A percentile compares a stretch with the other conserved stretches of the same genome.
These are phyloP conservation scores for Acacia pycnantha DNA, from an alignment of 331 rosid genomes.

Conservation along the genomic window DNA sequence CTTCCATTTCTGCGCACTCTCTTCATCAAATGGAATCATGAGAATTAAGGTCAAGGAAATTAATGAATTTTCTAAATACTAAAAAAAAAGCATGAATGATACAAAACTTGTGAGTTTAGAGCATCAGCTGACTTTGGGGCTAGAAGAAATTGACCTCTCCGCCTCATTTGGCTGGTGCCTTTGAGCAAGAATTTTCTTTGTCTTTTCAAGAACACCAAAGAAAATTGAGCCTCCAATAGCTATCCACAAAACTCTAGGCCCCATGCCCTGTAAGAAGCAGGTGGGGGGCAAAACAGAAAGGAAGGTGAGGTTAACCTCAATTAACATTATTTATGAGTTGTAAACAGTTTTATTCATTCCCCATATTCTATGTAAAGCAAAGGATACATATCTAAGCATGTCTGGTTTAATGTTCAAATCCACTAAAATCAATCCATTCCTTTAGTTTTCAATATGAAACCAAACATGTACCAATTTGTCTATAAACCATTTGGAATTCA, in stretches of 20 bases:
- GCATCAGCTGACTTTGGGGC: conserved; percentile 9
- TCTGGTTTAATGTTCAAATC: background rate
- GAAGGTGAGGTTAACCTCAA: background rate
- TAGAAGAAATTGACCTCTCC: conserved; percentile 16
- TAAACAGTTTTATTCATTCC: background rate
- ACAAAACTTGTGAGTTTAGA: background rate
- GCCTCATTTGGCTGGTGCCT: conserved; percentile 35
- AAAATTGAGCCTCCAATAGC: conserved; percentile 89
- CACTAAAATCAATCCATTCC: background rate
- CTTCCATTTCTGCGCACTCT: background rate
- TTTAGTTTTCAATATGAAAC: background rate
- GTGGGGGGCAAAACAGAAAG: background rate
- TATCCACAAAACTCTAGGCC: conserved; percentile 83
- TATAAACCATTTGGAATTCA: background rate
- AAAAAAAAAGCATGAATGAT: background rate
- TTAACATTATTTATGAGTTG: background rate
- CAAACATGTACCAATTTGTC: background rate
- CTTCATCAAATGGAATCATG: background rate
- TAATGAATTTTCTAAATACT: background rate
- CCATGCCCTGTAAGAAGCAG: conserved; percentile 52
- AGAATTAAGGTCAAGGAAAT: conserved; percentile 12
- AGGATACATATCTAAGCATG: background rate
- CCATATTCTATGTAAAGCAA: background rate
- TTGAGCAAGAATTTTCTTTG: conserved; percentile 64
- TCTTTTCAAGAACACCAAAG: conserved; percentile 76